Evolutionary conservation across 139 green algal species (phyloP).

Genomic region (Desmodesmus armatus): DNA sequence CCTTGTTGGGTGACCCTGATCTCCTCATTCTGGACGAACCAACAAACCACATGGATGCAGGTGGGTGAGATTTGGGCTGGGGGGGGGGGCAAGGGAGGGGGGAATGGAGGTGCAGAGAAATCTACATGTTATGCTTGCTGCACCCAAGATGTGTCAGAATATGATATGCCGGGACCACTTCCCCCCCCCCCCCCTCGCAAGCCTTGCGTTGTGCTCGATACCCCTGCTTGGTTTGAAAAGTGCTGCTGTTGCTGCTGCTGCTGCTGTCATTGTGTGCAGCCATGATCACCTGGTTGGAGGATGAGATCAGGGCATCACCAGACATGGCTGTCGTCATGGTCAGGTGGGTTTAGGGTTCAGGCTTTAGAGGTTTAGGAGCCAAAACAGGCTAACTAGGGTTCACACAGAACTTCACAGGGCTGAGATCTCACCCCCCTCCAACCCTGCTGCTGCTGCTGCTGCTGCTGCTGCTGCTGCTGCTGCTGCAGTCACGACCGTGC

Average conservation of each 20-base stretch:
- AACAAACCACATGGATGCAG: conserved; percentile 79
- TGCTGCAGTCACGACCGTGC: conserved; percentile 46
- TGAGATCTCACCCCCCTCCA: not conserved
- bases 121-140: too few relatives aligned
- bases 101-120: not conserved
- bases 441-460: not conserved
- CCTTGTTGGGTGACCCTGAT: conserved; percentile 79
- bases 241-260: not conserved
- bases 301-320: conserved; percentile 57
- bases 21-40: conserved; percentile 86
- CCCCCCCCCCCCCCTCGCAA: too few relatives aligned
- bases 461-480: not conserved
- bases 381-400: too few relatives aligned
- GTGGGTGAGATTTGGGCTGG: not conserved
- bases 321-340: conserved; percentile 83
- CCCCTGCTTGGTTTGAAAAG: too few relatives aligned
- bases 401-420: not conserved
- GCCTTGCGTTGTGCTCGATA: too few relatives aligned
- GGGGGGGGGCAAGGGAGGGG: not conserved
- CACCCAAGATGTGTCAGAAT: too few relatives aligned
- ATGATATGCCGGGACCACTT: too few relatives aligned
- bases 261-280: not conserved
- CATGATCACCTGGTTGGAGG: conserved; percentile 77
- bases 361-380: too few relatives aligned
- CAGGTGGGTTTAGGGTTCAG: conserved; percentile 53